phyloP scores from a whole-genome alignment of 139 green algal genomes.

The Eudorina sp. region DNA sequence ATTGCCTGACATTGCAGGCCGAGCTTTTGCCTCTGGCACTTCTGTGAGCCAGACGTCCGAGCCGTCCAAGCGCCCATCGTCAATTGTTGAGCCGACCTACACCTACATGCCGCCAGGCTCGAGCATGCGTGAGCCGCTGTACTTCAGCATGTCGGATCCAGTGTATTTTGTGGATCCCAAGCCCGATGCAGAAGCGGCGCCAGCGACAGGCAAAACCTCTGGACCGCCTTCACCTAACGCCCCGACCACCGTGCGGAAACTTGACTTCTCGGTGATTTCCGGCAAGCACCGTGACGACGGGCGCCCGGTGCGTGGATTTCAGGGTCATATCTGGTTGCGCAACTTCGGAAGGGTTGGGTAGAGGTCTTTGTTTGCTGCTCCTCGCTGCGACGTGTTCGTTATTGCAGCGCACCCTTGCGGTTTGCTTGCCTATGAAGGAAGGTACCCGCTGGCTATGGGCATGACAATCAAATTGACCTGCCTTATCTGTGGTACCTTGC shows the following conservation, averaged over 20 bases:
- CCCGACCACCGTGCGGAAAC: neutral
- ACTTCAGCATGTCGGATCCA: slow-evolving; percentile 27
- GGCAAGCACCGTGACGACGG: slow-evolving; percentile 16
- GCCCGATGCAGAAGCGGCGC: slow-evolving; percentile 1
- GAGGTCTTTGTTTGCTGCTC: neutral
- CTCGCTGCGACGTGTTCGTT: neutral
- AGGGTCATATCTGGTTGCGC: too few species aligned
- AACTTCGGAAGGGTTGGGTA: too few species aligned
- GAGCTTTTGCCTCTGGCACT: neutral
- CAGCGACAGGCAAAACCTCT: too few species aligned
- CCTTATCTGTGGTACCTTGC: neutral
- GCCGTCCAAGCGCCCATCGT: neutral
- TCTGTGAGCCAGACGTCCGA: neutral
- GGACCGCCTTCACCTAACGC: too few species aligned
- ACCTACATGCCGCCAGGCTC: slow-evolving; percentile 36
- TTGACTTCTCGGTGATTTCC: slow-evolving; percentile 36
- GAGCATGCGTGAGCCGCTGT: slow-evolving; percentile 38
- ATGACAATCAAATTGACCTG: neutral
- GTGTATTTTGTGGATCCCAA: slow-evolving; percentile 45
- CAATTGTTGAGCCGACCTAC: slow-evolving; percentile 28
- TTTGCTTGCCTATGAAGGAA: neutral
- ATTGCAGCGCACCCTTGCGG: neutral
- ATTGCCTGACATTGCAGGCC: slow-evolving; percentile 16
- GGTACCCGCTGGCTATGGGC: too few species aligned
- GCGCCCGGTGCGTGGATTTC: neutral